Base-by-base conservation (phyloP, 495 filamentous ascomycete genomes). In the Aspergillus haitiensis region DNA sequence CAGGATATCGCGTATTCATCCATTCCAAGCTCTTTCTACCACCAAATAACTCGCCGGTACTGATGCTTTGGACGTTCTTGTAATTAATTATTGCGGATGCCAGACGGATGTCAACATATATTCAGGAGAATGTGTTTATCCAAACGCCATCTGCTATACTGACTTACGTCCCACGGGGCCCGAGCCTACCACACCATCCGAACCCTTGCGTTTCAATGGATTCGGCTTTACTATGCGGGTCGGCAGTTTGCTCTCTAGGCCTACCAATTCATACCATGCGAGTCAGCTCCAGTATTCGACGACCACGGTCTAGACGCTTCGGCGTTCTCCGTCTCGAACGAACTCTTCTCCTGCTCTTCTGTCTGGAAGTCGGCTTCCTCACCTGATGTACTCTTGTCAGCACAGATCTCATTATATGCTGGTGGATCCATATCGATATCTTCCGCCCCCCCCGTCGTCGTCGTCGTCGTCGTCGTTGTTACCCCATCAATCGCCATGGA, bases 201-300 rank as follows among this genome's bases (percentile, higher is more conserved):
- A 59, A 6, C 71, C 68, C 60, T 75, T 75, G 40, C 72, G 70
- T 45, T 75, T 75, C 33, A 73, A 35, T 47, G 72, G 72, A 58
- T 72, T 73, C 37, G 60, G 55, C 34, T 60, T 50, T 10, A 55
- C 40, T 27, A 45, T 33, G 32, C 53, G 33, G n/a, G 47, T 51
- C 42, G 61, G 57, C 37, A 60, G 52, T n/a, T 46, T 58, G 1
- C 55, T 58, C 49, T 55, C 64, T 32, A 59, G 46, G 64, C 54
- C 72, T 75, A 75, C 71, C 71, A 72, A 56, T 55, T 46, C 63
- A 66, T 67, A 56, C 56, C 50, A 64, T 42, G 35, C 44, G 27
- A 47, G 69, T 72, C 57, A 72, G 69, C 45, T 42, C 62, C 51
- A 56, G 46, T 50, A 31, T 48, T 62, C 51, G 52, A 45, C 36